phyloP scores from a whole-genome alignment of 306 rosid species.

The Castanospermum australe region DNA sequence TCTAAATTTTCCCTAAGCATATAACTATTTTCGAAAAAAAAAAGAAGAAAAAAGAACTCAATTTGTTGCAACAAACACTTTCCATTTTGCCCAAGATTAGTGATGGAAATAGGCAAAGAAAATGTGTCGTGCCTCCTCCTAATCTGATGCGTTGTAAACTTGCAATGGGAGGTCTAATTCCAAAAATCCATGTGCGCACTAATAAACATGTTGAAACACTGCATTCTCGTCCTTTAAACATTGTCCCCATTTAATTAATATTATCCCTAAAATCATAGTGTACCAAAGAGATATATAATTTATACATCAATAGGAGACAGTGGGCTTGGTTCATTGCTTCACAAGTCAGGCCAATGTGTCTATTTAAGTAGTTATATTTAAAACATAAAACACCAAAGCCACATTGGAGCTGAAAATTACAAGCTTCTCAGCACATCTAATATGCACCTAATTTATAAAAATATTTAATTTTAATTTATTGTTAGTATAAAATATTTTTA shows the following conservation, averaged over 20 bases:
- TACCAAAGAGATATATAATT: not conserved
- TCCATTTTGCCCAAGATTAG: not conserved
- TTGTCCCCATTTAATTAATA: not conserved
- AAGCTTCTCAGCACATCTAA: constrained; percentile 21
- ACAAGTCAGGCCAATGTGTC: not conserved
- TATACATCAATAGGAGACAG: not conserved
- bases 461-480: no score
- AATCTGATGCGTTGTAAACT: not conserved
- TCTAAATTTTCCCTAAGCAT: no score
- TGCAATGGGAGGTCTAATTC: not conserved
- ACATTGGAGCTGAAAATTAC: constrained; percentile 27
- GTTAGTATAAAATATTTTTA: no score
- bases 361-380: not conserved
- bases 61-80: no score
- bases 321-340: not conserved
- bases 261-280: not conserved
- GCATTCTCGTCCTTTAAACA: not conserved
- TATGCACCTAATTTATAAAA: constrained; percentile 21
- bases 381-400: not conserved
- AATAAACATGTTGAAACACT: not conserved
- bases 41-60: no score
- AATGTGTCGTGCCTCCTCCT: not conserved
- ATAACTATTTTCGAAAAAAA: no score
- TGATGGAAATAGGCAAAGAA: not conserved
- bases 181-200: constrained; percentile 23